phyloP scores from a whole-genome alignment of 2,329 filamentous ascomycete genomes.

The Aspergillus calidoustus region DNA sequence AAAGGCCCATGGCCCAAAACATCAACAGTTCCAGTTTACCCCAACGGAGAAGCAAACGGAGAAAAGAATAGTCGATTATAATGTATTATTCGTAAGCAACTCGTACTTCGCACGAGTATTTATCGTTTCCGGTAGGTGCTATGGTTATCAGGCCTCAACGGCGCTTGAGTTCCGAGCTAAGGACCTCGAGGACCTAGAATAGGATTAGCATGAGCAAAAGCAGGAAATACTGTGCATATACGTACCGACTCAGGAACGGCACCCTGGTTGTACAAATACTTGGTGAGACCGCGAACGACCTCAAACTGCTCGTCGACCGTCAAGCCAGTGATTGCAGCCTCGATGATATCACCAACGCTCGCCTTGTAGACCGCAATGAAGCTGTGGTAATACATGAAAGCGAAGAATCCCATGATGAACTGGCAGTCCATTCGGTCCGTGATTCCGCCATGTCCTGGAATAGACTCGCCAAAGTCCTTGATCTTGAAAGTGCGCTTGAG shows the following conservation, averaged over 20 bases:
- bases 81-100: constrained; percentile 16
- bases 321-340: constrained; percentile 88
- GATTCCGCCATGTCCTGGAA: constrained; percentile 96
- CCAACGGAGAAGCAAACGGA: neutral
- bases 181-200: constrained; percentile 11
- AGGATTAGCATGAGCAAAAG: neutral
- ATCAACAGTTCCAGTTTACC: neutral
- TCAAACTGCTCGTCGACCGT: constrained; percentile 88
- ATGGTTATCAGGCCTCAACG: constrained; percentile 5
- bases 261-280: constrained; percentile 68
- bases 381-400: constrained; percentile 97
- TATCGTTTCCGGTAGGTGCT: neutral
- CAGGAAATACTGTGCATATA: neutral
- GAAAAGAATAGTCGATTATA: constrained; percentile 18
- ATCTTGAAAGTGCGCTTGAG: constrained; percentile 99
- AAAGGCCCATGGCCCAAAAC: neutral
- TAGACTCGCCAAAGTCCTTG: constrained; percentile 99
- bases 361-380: constrained; percentile 91
- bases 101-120: constrained; percentile 14
- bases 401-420: constrained; percentile 99
- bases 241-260: constrained; percentile 59
- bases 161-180: constrained; percentile 16
- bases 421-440: constrained; percentile 99
- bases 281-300: constrained; percentile 65
- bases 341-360: constrained; percentile 83